phyloP scores from a whole-genome alignment of 2,329 filamentous ascomycete species.

The Venturia aucupariae region DNA sequence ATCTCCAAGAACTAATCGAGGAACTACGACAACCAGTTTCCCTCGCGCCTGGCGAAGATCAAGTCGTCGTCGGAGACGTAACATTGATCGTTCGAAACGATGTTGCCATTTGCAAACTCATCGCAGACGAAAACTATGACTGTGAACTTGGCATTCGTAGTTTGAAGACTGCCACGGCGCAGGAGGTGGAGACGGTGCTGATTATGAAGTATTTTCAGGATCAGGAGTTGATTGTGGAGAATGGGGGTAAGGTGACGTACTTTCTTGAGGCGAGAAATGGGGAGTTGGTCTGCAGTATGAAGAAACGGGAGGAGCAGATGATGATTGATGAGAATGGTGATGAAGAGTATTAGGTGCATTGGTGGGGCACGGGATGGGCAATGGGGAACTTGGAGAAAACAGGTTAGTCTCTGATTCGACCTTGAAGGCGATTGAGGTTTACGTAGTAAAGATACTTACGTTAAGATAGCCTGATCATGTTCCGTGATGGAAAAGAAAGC shows the following conservation, averaged over 20 bases:
- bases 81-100: not conserved
- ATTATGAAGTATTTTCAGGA: not conserved
- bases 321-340: not conserved
- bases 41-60: not conserved
- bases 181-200: not conserved
- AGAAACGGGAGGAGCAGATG: not conserved
- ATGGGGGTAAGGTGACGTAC: not conserved
- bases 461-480: too few species aligned
- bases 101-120: not conserved
- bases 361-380: not conserved
- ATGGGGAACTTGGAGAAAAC: not conserved
- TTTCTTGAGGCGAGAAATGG: not conserved
- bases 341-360: not conserved
- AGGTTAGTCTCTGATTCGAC: not conserved
- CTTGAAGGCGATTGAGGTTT: not conserved
- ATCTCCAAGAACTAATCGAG: constrained; percentile 28
- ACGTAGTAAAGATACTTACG: too few species aligned
- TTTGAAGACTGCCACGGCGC: not conserved
- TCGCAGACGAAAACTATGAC: not conserved
- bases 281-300: not conserved
- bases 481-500: too few species aligned
- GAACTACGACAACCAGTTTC: not conserved
- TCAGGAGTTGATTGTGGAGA: not conserved
- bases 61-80: not conserved
- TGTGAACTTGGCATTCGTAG: not conserved